phyloP scores from a whole-genome alignment of 805 yeast genomes.

The Myxozyma nipponensis region DNA sequence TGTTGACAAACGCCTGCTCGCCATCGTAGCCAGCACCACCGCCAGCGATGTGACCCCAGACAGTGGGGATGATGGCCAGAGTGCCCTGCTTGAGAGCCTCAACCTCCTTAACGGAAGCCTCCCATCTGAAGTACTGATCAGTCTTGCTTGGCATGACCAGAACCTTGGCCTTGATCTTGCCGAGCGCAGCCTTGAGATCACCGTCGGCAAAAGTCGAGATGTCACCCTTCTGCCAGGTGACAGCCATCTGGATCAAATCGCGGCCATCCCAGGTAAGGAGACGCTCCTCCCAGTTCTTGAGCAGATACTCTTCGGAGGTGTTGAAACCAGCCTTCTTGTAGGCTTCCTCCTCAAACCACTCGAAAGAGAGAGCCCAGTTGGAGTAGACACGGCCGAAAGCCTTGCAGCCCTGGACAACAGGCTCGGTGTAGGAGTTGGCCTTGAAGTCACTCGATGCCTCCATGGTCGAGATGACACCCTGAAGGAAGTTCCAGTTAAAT shows the following conservation, averaged over 20 bases:
- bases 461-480: slow-evolving; percentile 25
- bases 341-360: slow-evolving; percentile 27
- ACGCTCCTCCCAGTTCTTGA: slow-evolving; percentile 25
- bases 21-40: slow-evolving; percentile 25
- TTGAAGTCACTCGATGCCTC: slow-evolving; percentile 22
- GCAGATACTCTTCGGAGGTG: slow-evolving; percentile 24
- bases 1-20: slow-evolving; percentile 22
- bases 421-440: slow-evolving; percentile 23
- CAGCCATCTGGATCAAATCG: slow-evolving; percentile 25
- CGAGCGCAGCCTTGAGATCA: slow-evolving; percentile 22
- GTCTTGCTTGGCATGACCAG: slow-evolving; percentile 26
- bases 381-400: slow-evolving; percentile 30
- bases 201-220: slow-evolving; percentile 25
- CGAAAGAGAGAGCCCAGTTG: slow-evolving; percentile 27
- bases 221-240: slow-evolving; percentile 28
- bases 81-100: slow-evolving; percentile 21
- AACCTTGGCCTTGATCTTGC: slow-evolving; percentile 22
- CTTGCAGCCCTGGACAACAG: slow-evolving; percentile 20
- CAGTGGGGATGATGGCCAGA: slow-evolving; percentile 23
- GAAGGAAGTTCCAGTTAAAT: slow-evolving; percentile 27
- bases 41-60: slow-evolving; percentile 28
- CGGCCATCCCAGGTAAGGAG: slow-evolving; percentile 26
- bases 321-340: slow-evolving; percentile 24
- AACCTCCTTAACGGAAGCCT: slow-evolving; percentile 24
- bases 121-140: slow-evolving; percentile 27